Evolutionary conservation across 169 alveolate species (phyloP), one percentile per base, ranked within the genome.

Genomic region (Eimeria sp.): DNA sequence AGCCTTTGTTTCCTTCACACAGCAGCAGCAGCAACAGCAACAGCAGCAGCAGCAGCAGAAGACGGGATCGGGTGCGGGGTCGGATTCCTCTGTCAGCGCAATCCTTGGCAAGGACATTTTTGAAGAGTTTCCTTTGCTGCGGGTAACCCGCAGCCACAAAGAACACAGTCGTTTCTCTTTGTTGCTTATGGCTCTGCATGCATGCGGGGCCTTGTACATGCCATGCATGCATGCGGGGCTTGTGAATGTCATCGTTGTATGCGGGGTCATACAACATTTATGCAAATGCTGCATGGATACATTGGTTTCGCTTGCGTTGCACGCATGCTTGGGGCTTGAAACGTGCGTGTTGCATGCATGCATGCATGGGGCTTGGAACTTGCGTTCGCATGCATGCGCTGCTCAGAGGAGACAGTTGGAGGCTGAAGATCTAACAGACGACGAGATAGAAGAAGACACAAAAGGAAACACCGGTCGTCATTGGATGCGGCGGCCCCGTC

Each of bases 1-100:
- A 34, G 84, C 43, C 54, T 93, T 34, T 54, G 94, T 54, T 43
- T 30, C 87, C 34, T 93, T 93, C 87, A 7, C 76, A 27, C 45
- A n/a, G 58, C 86, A 70, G 75, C 51, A 25, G 75, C 95, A 73
- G 75, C 72, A 54, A 45, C 67, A 43, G 47, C 72, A 80, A n/a
- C 49, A 54, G 89, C 63, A 34, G 3, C 51, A 27, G n/a, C 40
- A 34, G 43, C 67, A 43, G 47, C 70, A 49, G 40, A 30, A 47
- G 49, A 20, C 10, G 61, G 61, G 61, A 11, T 1, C 20, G 61
- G 61, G 4, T 11, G 16, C 61, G 61, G 61, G 61, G 16, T 11
- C 61, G 72, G 61, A 6, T 27, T 49, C 91, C n/a, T 58, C 76
- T 54, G 92, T 84, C 18, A 84, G 92, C 76, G 22, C 75, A 5